Evolutionary conservation across 257 asterid species (phyloP).

Genomic region (Nicotiana noctiflora): DNA sequence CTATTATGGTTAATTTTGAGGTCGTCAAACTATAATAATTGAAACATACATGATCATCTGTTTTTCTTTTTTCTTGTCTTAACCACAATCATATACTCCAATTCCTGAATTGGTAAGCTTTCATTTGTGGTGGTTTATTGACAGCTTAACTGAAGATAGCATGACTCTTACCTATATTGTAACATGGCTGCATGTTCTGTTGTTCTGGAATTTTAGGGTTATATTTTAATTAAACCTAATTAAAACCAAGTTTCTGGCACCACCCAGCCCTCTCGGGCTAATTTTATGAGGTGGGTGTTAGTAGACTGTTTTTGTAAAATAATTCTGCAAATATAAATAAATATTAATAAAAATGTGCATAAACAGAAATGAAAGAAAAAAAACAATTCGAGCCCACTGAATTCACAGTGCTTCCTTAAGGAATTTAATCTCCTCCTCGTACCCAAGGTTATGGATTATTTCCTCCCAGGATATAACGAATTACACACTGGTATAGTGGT

Average conservation of each 20-base stretch:
- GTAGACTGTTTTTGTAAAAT: no score
- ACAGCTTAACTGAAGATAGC: background rate
- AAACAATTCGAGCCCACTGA: no score
- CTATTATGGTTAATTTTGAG: background rate
- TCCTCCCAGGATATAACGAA: no score
- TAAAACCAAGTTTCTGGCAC: background rate
- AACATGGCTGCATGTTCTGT: slow-evolving; percentile 4
- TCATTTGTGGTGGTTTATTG: background rate
- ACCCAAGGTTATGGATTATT: no score
- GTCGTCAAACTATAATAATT: background rate
- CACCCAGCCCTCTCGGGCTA: no score
- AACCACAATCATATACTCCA: background rate
- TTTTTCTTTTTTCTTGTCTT: background rate
- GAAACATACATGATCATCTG: background rate
- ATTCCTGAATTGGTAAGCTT: background rate
- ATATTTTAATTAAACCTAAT: background rate
- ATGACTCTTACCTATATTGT: background rate
- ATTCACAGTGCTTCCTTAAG: no score
- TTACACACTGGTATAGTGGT: no score
- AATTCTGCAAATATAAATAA: no score
- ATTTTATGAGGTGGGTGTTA: no score
- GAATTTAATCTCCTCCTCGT: no score
- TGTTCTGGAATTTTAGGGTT: background rate
- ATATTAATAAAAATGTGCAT: no score
- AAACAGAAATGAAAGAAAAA: no score